These are phyloP conservation scores for Xylaria sp. DNA, from an alignment of 2,329 filamentous ascomycete genomes.

Conservation along the genomic window DNA sequence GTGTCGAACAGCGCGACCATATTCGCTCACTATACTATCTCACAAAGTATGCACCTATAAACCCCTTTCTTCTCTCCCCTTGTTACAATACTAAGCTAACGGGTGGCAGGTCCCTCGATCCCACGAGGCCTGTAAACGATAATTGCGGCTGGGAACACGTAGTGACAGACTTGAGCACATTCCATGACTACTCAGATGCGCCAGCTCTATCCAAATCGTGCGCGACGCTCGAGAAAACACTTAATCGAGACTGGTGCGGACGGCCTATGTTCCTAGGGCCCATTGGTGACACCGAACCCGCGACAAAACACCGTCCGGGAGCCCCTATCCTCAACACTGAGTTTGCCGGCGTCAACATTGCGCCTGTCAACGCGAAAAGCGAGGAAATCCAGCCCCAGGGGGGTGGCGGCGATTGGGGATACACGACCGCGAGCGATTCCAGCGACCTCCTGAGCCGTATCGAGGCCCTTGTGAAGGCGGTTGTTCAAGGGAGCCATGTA, in stretches of 20 bases:
- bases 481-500: conserved; percentile 68
- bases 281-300: conserved; percentile 58
- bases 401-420: conserved; percentile 70
- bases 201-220: conserved; percentile 67
- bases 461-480: conserved; percentile 67
- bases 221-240: conserved; percentile 62
- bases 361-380: conserved; percentile 55
- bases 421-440: conserved; percentile 72
- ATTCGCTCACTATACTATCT: conserved; percentile 71
- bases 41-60: conserved; percentile 64
- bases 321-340: conserved; percentile 74
- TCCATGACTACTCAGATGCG: conserved; percentile 74
- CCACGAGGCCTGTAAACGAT: conserved; percentile 73
- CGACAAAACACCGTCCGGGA: conserved; percentile 62
- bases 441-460: conserved; percentile 69
- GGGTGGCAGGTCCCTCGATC: conserved; percentile 62
- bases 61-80: not conserved
- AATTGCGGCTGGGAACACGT: conserved; percentile 80
- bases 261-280: conserved; percentile 66
- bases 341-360: conserved; percentile 76
- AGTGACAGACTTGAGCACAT: conserved; percentile 71
- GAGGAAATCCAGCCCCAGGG: conserved; percentile 44
- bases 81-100: conserved; percentile 8
- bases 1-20: conserved; percentile 70
- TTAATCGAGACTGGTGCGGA: conserved; percentile 61